Evolutionary conservation across 2,329 filamentous ascomycete genomes (phyloP), one percentile per base, ranked within the genome.

Genomic region (Rhinocladiella similis): DNA sequence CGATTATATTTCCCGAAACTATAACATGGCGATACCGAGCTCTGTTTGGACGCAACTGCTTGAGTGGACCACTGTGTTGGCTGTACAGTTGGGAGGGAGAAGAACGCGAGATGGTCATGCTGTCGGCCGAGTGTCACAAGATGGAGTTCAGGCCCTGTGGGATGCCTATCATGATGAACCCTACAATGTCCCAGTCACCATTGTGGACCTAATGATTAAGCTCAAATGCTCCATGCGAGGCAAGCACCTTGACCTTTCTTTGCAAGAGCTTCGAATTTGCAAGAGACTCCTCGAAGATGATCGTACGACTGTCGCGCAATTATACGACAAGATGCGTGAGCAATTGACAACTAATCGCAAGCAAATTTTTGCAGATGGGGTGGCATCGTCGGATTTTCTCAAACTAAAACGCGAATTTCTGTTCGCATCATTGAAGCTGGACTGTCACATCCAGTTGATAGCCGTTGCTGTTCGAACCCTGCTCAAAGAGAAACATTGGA

Each of bases 11-110:
- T 86, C 88, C 0, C 72, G 72, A 1, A 74, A 75, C 5, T 89
- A 88, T 70, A 61, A 73, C 1, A 72, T 93, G 20, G 60, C 74
- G 1, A 83, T 93, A 36, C 72, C 83, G 0, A 64, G 68, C 5
- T 67, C 77, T 4, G 77, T 84, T 16, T 93, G 90, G 89, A 77
- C 78, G 6, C 81, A 86, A 53, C 71, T 93, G 2, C 75, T 92
- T 14, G 77, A 83, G 58, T 89, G 87, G 81, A 80, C 86, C 0
- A 87, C 84, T 64, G 74, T 89, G 9, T 76, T 85, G 39, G 75
- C 78, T 2, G 68, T 73, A 68, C 59, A 74, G 66, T 70, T 47
- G 70, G 64, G 35, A 59, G 59, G 47, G 72, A 62, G 52, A 20
- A 54, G 71, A 41, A 62, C 47, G 56, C 70, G 43, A 54, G 51